Base-by-base conservation (phyloP, 345 rosid species). In the Chamaenerion angustifolium region DNA sequence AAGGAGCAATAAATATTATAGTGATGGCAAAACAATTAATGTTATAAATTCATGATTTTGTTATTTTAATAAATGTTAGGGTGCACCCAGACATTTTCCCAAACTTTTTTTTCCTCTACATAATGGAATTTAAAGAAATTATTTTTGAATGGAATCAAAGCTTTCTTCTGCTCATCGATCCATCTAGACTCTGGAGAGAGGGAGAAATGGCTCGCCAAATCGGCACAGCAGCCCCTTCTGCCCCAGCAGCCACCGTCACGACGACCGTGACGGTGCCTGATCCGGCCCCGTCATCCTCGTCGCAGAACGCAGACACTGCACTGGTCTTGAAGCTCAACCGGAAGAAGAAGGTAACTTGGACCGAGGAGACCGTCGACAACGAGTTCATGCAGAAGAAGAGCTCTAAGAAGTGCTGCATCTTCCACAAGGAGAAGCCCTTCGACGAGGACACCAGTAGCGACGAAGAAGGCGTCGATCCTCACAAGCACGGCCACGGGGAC, bases 351-450 rank as follows among this genome's bases (percentile, higher is more conserved):
- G 96, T 92, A 44, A 61, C 95, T 1, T 92, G 99, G 99, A 88
- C 84, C 68, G 81, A 78, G 12, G 99, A 94, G 53, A 92, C 96
- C 37, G 86, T 92, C 1, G 96, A 92, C 68, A 92, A 92, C 63
- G 99, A 92, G 69, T 79, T 84, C 55, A 74, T 92, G 99, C 84
- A 85, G 68, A 92, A 76, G 82, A 92, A 84, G 64, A 84, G 94
- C 66, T 87, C 98, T 31, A 92, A 92, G 83, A 88, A 80, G 63
- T 92, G 99, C 68, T 92, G 99, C 66, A 77, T 92, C 71, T 92
- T 80, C 74, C 99, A 92, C 73, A 88, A 92, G 61, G 67, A 92
- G 51, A 92, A 88, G 68, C 68, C 95, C n/a, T 92, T 92, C 44
- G 95, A 85, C 45, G 96, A 88, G 53, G 98, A 92, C 63, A 68